Base-by-base conservation (phyloP, 2,329 filamentous ascomycete genomes). In the Pseudogymnoascus destructans region DNA sequence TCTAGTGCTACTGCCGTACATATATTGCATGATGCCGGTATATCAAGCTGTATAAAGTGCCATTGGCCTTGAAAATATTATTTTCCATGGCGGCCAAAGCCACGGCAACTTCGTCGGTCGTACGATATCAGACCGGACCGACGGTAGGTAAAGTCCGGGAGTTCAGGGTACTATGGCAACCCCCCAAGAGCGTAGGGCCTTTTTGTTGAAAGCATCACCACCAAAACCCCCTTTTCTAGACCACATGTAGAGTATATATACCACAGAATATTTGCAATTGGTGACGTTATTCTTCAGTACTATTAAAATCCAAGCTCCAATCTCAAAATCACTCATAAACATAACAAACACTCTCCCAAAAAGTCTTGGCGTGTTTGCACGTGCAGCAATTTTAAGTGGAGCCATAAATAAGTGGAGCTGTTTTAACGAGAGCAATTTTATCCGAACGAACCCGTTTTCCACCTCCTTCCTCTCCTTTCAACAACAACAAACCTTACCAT, bases 401-500 rank as follows among this genome's bases (percentile, higher is more conserved):
- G 46, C 46, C 3, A 52, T 19, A 30, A 30, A 30, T 52, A 52
- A 52, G 46, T 52, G 46, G 46, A 52, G 25, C 46, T 52, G 46
- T 52, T 52, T 52, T 52, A 52, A 52, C 46, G 46, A 52, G 46
- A 52, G 46, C 46, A 52, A 52, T 52, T 52, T 52, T 52, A 52
- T 52, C 46, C 46, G 46, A 52, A 52, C 46, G 46, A 52, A 52
- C 46, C 46, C 46, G 46, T 52, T 52, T 52, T 52, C 46, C 56
- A 38, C 40, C 56, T 42, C 56, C 56, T 57, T 57, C 56, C 56
- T 57, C 56, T 40, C 56, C 35, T 57, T 42, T 42, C 30, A 57
- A 52, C 46, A 52, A 52, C 46, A 52, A 52, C 46, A 52, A 52
- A 52, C 46, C 56, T 42, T 46, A 30, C 36, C 35, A 38, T 30